Percentiles rank a stretch among this genome's conserved stretches.
phyloP scores from a whole-genome alignment of 352 stramenopile genomes.

The Stramenopiles sp. region DNA sequence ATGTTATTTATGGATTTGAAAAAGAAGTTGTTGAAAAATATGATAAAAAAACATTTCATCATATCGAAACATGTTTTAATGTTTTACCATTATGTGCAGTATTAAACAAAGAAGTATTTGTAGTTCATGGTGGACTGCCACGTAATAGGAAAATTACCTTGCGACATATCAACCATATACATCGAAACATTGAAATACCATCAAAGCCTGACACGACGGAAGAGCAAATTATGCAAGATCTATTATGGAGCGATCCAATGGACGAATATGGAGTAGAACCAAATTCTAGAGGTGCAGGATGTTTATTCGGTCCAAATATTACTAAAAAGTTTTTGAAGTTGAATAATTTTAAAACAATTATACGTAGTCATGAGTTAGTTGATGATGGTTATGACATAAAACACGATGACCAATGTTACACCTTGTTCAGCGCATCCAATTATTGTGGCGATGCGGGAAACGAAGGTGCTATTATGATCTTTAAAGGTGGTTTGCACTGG shows the following conservation, averaged over 20 bases:
- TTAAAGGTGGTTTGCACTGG: neutral
- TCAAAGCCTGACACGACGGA: neutral
- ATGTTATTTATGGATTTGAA: neutral
- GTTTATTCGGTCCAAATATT: neutral
- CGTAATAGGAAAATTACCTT: neutral
- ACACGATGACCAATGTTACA: neutral
- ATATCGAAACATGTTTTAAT: neutral
- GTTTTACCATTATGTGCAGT: neutral
- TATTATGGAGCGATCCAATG: neutral
- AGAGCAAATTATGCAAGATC: conserved; percentile 6
- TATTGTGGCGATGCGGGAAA: neutral
- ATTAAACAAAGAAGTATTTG: conserved; percentile 7
- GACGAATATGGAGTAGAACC: neutral
- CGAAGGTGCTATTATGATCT: conserved; percentile 1
- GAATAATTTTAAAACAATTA: conserved; percentile 4
- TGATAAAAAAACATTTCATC: neutral
- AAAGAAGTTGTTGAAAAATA: conserved; percentile 6
- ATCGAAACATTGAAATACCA: neutral
- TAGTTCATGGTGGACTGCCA: neutral
- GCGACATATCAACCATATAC: neutral
- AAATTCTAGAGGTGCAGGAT: neutral
- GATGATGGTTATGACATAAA: neutral
- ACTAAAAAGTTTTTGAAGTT: neutral
- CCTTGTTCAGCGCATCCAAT: neutral
- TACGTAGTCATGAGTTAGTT: conserved; percentile 2